These are phyloP conservation scores for Agaricus blazei DNA, from an alignment of 768 basidiomycete genomes.

Conservation along the genomic window DNA sequence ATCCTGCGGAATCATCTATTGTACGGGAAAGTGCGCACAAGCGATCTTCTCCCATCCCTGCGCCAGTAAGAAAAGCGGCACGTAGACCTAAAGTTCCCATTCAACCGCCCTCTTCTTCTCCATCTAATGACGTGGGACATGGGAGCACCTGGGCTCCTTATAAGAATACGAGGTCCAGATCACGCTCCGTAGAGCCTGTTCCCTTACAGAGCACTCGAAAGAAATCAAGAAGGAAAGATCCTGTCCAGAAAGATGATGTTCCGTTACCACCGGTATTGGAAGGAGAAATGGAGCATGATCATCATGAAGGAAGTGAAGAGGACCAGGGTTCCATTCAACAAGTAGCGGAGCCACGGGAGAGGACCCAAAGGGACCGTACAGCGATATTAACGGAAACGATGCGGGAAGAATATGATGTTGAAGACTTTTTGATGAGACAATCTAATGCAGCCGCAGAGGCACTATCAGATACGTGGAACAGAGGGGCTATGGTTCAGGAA, in stretches of 20 bases:
- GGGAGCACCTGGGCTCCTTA: slow-evolving; percentile 20
- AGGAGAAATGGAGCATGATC: slow-evolving; percentile 5
- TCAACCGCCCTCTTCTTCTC: slow-evolving; percentile 10
- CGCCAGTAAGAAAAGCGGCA: slow-evolving; percentile 7
- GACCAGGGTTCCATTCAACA: no score
- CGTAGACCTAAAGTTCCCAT: slow-evolving; percentile 7
- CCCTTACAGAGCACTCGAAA: slow-evolving; percentile 2
- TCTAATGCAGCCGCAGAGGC: not conserved
- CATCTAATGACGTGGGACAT: not conserved
- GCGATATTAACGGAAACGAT: slow-evolving; percentile 6
- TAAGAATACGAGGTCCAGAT: slow-evolving; percentile 28
- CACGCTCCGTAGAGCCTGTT: slow-evolving; percentile 26
- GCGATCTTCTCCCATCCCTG: slow-evolving; percentile 1
- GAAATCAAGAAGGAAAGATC: not conserved
- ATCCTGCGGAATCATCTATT: slow-evolving; percentile 7
- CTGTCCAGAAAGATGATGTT: not conserved
- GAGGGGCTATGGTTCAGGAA: not conserved
- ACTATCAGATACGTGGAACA: not conserved
- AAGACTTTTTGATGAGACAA: slow-evolving; percentile 2
- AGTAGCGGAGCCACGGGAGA: not conserved
- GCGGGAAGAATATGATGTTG: slow-evolving; percentile 14
- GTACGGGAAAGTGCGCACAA: slow-evolving; percentile 7
- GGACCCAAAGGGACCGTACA: not conserved
- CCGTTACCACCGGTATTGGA: slow-evolving; percentile 1
- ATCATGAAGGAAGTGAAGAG: not conserved